Evolutionary conservation across 768 basidiomycete species (phyloP).

Genomic region (Dacryopinax spathularia): DNA sequence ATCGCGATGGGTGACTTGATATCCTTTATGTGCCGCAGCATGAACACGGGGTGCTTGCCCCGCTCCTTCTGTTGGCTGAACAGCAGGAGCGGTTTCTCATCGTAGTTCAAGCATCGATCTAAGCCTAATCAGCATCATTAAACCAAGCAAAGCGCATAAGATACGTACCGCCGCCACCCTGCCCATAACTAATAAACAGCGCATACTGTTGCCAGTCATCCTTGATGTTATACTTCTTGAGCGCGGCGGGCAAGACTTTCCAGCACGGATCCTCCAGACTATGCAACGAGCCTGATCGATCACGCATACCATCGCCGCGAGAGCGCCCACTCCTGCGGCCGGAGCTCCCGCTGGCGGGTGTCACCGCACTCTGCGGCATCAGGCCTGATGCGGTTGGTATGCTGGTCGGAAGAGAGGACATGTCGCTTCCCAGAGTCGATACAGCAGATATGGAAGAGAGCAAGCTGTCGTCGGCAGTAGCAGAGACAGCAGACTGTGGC

Average conservation of each 20-base stretch:
- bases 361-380: background rate
- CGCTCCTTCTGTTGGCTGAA: conserved; percentile 96
- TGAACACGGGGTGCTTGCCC: conserved; percentile 97
- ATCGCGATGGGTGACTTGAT: conserved; percentile 95
- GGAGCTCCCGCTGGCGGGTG: background rate
- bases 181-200: conserved; percentile 97
- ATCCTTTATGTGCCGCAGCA: conserved; percentile 93
- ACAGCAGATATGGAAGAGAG: background rate
- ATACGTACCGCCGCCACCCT: conserved; percentile 51
- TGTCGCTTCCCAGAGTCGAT: background rate
- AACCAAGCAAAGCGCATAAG: conserved; percentile 27
- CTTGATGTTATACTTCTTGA: conserved; percentile 98
- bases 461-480: background rate
- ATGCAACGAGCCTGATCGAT: conserved; percentile 10
- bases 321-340: background rate
- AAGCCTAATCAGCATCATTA: conserved; percentile 45
- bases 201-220: conserved; percentile 99
- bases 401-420: background rate
- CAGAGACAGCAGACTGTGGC: background rate
- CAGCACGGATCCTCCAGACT: conserved; percentile 95
- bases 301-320: background rate
- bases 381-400: background rate
- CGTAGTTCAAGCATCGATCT: conserved; percentile 91
- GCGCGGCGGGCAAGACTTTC: conserved; percentile 93
- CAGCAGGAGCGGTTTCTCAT: conserved; percentile 90